Conservation (phyloP, 2,329 filamentous ascomycete species). For the Paraphaeosphaeria minitans region DNA sequence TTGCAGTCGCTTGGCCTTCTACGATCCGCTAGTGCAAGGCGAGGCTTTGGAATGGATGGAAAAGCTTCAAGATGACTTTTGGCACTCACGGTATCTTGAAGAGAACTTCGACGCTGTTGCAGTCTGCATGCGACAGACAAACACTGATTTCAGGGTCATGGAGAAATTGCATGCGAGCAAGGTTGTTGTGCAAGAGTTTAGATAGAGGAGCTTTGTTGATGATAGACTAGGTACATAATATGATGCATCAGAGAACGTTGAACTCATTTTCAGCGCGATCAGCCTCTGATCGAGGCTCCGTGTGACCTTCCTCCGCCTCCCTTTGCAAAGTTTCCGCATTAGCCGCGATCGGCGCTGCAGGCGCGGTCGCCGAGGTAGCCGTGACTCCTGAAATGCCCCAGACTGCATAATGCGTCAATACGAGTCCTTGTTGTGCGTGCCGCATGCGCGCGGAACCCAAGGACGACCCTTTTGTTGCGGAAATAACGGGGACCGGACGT, state of each 20-base stretch:
- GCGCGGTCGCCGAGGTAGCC: background rate
- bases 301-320: slow-evolving; percentile 2
- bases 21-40: slow-evolving; percentile 3
- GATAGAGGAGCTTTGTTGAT: background rate
- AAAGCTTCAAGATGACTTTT: background rate
- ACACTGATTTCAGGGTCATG: slow-evolving; percentile 2
- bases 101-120: slow-evolving; percentile 5
- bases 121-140: slow-evolving; percentile 6
- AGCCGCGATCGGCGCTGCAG: background rate
- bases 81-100: background rate
- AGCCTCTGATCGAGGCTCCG: background rate
- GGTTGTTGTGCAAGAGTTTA: slow-evolving; percentile 6
- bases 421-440: background rate
- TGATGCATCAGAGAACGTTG: background rate
- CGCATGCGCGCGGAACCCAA: background rate
- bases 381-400: slow-evolving; percentile 9
- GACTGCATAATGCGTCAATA: background rate
- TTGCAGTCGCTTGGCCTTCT: slow-evolving; percentile 4
- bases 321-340: slow-evolving; percentile 2
- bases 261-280: background rate
- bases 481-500: background rate
- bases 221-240: background rate
- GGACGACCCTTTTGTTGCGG: no score
- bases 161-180: background rate
- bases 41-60: slow-evolving; percentile 7